A percentile compares a stretch with the other conserved stretches of the same genome.
phyloP scores from a whole-genome alignment of 2,329 filamentous ascomycete genomes.

The Onygena corvina region DNA sequence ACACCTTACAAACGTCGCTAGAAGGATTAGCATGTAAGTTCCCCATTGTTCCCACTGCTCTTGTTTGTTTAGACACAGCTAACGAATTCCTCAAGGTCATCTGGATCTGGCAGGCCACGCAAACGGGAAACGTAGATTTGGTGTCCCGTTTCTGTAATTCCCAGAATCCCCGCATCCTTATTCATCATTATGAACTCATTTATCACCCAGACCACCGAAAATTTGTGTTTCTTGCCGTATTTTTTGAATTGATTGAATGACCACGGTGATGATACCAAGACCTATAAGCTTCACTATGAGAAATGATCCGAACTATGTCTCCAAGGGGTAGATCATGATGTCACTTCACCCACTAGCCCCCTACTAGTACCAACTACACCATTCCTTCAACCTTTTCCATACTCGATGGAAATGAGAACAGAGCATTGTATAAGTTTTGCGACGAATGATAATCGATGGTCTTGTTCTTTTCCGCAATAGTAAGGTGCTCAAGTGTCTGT shows the following conservation, averaged over 20 bases:
- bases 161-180: not conserved
- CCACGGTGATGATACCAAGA: slow-evolving; percentile 3
- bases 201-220: not conserved
- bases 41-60: not conserved
- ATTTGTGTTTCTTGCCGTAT: not conserved
- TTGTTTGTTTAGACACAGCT: not conserved
- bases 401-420: not conserved
- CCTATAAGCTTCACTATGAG: not conserved
- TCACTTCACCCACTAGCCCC: not conserved
- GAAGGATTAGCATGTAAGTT: slow-evolving; percentile 91
- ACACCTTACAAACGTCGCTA: slow-evolving; percentile 71
- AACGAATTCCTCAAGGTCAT: slow-evolving; percentile 24
- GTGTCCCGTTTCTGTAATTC: not conserved
- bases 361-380: not conserved
- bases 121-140: slow-evolving; percentile 22
- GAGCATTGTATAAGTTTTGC: not conserved
- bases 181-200: not conserved
- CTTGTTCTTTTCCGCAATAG: not conserved
- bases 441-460: not conserved
- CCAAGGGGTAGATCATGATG: not conserved
- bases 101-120: slow-evolving; percentile 28
- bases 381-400: not conserved
- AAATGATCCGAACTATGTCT: not conserved
- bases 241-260: slow-evolving; percentile 6
- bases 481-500: too few species aligned